Evolutionary conservation across 2,329 filamentous ascomycete genomes (phyloP), one percentile per base, ranked within the genome.

Genomic region (Phoma sp.): DNA sequence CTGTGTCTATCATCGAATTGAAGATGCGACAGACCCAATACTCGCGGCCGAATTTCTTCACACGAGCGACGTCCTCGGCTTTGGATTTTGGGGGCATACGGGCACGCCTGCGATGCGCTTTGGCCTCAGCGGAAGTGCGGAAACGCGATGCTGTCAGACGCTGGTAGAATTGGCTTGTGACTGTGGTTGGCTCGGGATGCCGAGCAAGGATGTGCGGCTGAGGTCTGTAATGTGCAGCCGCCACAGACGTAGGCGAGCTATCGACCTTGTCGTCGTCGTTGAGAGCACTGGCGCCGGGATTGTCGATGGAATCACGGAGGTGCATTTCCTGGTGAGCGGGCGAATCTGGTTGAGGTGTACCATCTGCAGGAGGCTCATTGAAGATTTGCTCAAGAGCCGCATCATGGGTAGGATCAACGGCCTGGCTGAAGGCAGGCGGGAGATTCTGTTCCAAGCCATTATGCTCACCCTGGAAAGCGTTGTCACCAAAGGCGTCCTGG

Each of bases 1-100:
- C n/a, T 9, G 58, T 47, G 52, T 68, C 55, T 53, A 71, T 66
- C 58, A 72, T 71, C 42, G 69, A 48, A 2, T 69, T 53, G 58
- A 68, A 71, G 47, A 72, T 60, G 9, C 62, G 61, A n/a, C 53
- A 53, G 4, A 70, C 68, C 70, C 70, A 72, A 61, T 67, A 68
- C 7, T 55, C 49, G n/a, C 68, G 66, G 11, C 67, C 66, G 30
- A 53, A 48, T 5, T 42, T 33, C 38, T 64, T 65, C 25, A 72
- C 68, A 11, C 57, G 60, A 6, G 54, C 43, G 25, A 69, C 9
- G 44, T 71, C 65, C 0, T 38, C 3, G 10, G 64, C 64, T 4
- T 49, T 29, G 1, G 35, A 23, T 24, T 66, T 67, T 38, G 60
- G 35, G 9, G 43, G 7, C 8, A 57, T 8, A 7, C 65, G 63